Base-by-base conservation (phyloP, 2,329 filamentous ascomycete genomes). In the Helicocarpus griseus region DNA sequence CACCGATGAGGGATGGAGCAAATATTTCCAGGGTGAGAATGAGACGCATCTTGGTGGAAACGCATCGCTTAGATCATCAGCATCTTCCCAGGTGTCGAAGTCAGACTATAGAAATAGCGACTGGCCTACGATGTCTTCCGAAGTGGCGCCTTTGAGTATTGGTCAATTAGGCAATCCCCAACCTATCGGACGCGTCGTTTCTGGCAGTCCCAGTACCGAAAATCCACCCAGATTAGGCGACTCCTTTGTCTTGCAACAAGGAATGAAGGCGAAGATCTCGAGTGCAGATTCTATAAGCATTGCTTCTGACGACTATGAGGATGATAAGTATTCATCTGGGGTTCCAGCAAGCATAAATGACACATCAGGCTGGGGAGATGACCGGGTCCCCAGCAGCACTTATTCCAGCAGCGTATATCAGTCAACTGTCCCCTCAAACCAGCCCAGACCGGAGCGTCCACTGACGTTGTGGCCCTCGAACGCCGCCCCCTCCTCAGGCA, bases 1-100 rank as follows among this genome's bases (percentile, higher is more conserved):
- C 31, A 73, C 73, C 1, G 68, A 75, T 44, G 73, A 73, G 57
- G 73, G 72, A 40, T 76, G 73, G 73, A 66, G 69, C 54, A 72
- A 69, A 49, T 76, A 76, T 59, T 76, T 75, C 59, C 63, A 72
- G 47, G 63, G 69, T 44, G 66, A 69, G 31, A 62, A 48, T 44
- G 51, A 60, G 11, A 60, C 60, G 7, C 60, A 60, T 36, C 54
- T 65, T n/a, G 54, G 51, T 13, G 57, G 57, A 39, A 57, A 56
- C 52, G 55, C 61, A 24, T 60, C 58, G n/a, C 24, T 56, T 21
- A 63, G 53, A 44, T 66, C 51, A 52, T 63, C 54, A 49, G 56
- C 52, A 40, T 60, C 54, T 48, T 64, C 65, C 2, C 35, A 48
- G 17, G 52, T 61, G 6, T 59, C 62, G 2, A 63, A 63, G 53